A percentile compares a stretch with the other conserved stretches of the same genome.
These are phyloP conservation scores for Lactarius quietus DNA, from an alignment of 768 basidiomycete genomes.

Conservation along the genomic window DNA sequence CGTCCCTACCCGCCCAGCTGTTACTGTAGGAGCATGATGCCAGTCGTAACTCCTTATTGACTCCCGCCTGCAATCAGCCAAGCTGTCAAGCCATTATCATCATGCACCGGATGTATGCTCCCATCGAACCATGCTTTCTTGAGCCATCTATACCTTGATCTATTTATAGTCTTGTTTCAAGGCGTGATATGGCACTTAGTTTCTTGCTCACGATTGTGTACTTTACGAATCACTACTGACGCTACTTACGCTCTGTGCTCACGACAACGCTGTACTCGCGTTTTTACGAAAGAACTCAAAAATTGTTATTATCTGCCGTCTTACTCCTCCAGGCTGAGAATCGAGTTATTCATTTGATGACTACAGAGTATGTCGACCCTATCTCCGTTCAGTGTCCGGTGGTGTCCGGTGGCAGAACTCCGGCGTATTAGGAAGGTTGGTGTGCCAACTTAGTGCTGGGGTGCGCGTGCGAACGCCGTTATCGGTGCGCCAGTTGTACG, in stretches of 20 bases:
- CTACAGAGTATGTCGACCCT: not conserved
- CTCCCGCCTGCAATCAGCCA: not conserved
- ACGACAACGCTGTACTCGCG: conserved; percentile 9
- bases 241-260: conserved; percentile 9
- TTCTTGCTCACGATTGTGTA: conserved; percentile 21
- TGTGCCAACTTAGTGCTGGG: not conserved
- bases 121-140: conserved; percentile 7
- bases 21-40: conserved; percentile 7
- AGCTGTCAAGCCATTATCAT: not conserved
- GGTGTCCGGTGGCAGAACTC: not conserved
- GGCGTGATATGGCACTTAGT: not conserved
- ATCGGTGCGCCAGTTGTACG: conserved; percentile 17
- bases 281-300: conserved; percentile 1
- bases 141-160: not conserved
- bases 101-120: not conserved
- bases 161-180: not conserved
- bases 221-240: conserved; percentile 17
- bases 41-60: not conserved
- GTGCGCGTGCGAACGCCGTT: conserved; percentile 17
- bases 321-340: not conserved
- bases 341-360: not conserved
- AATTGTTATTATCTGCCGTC: conserved; percentile 1
- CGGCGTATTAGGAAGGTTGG: not conserved
- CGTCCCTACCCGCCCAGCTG: conserved; percentile 31
- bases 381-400: not conserved